phyloP scores from a whole-genome alignment of 768 basidiomycete species.

The Pleurotus giganteus region DNA sequence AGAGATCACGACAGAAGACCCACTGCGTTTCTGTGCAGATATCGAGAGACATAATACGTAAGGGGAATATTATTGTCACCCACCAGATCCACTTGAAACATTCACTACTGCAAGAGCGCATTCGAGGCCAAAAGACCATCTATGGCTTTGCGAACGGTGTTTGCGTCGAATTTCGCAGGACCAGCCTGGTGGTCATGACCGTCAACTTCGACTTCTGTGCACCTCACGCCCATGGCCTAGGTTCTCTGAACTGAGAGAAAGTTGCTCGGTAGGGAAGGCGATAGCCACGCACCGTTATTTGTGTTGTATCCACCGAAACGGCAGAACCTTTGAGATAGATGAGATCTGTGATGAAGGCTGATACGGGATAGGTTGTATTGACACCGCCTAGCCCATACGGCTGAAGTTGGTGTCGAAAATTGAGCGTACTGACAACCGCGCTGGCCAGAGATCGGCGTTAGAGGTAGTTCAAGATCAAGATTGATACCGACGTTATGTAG shows the following conservation, averaged over 20 bases:
- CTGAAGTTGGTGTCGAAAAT: conserved; percentile 50
- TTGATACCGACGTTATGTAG: conserved; percentile 64
- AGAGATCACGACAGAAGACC: too few species aligned
- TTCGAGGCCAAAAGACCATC: not conserved
- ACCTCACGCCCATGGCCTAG: conserved; percentile 60
- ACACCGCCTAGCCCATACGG: conserved; percentile 60
- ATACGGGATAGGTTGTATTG: conserved; percentile 64
- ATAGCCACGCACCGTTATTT: conserved; percentile 53
- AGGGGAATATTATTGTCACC: too few species aligned
- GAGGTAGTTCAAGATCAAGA: conserved; percentile 5
- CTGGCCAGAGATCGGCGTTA: conserved; percentile 31
- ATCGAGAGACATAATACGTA: too few species aligned
- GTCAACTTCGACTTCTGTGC: conserved; percentile 44
- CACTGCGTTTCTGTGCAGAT: too few species aligned
- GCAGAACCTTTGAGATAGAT: conserved; percentile 67
- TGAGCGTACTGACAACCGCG: conserved; percentile 68
- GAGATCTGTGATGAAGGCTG: conserved; percentile 84
- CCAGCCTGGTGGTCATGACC: not conserved
- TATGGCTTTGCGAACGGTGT: not conserved
- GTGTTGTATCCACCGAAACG: conserved; percentile 59
- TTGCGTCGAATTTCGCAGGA: not conserved
- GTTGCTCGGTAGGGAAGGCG: not conserved
- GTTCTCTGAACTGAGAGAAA: conserved; percentile 9
- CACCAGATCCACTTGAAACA: too few species aligned
- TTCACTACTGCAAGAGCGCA: not conserved